phyloP scores from a whole-genome alignment of 768 basidiomycete genomes.

The Phaeotremella skinneri region DNA sequence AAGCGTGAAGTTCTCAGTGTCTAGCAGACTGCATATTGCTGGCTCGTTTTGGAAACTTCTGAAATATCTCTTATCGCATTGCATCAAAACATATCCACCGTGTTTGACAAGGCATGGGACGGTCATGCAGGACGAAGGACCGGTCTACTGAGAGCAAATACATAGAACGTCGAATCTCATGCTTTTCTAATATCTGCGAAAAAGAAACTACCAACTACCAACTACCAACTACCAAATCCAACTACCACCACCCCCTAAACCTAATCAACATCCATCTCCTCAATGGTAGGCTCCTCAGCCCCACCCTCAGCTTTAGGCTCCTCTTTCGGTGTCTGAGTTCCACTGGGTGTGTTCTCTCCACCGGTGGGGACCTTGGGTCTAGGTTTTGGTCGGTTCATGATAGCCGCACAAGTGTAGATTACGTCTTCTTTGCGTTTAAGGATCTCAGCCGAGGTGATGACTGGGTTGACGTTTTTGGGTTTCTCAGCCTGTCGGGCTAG shows the following conservation, averaged over 20 bases:
- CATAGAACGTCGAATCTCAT: not conserved
- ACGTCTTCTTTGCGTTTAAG: slow-evolving; percentile 89
- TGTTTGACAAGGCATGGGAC: too few relatives aligned
- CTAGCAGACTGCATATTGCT: too few relatives aligned
- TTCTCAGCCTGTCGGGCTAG: slow-evolving; percentile 80
- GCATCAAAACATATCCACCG: too few relatives aligned
- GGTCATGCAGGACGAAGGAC: too few relatives aligned
- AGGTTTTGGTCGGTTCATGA: slow-evolving; percentile 89
- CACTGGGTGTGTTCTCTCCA: slow-evolving; percentile 27
- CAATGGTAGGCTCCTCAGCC: slow-evolving; percentile 34
- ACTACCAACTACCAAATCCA: not conserved
- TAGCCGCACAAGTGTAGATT: slow-evolving; percentile 82
- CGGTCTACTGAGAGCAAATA: too few relatives aligned
- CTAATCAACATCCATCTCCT: slow-evolving; percentile 53
- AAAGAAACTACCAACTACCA: too few relatives aligned
- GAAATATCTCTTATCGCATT: too few relatives aligned
- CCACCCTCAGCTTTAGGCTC: slow-evolving; percentile 41
- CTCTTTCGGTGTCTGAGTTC: slow-evolving; percentile 41
- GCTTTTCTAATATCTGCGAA: not conserved
- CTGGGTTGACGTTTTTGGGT: slow-evolving; percentile 81
- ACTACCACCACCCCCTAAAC: slow-evolving; percentile 5
- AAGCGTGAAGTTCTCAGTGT: too few relatives aligned
- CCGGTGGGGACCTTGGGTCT: slow-evolving; percentile 60
- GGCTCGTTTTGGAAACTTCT: too few relatives aligned
- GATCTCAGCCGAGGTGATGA: slow-evolving; percentile 77